Conservation (phyloP, 192 early-diverging fungal species). For the Coemansia nantahalensis region DNA sequence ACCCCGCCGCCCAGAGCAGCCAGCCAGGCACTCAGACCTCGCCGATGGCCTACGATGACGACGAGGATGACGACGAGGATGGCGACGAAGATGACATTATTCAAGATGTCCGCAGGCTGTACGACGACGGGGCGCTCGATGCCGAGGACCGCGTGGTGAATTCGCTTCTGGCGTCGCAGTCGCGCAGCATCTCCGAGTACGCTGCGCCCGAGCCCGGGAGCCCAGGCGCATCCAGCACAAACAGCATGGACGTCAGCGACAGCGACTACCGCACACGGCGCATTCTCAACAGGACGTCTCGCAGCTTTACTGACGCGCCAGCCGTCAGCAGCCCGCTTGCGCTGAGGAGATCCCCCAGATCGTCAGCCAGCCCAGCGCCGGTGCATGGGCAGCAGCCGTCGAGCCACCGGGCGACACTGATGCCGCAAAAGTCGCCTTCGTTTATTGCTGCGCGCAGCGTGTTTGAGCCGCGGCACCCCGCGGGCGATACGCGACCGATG, state of each 20-base stretch:
- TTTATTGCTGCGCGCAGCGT: constrained; percentile 12
- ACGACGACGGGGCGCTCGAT: constrained; percentile 17
- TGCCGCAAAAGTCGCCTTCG: constrained; percentile 5
- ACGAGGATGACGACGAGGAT: neutral
- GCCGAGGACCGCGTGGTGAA: constrained; percentile 31
- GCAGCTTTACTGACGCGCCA: constrained; percentile 2
- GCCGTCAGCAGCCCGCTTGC: constrained; percentile 3
- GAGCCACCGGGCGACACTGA: neutral
- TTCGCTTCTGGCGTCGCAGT: constrained; percentile 29
- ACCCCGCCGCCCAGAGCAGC: too few species aligned
- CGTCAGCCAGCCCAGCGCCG: neutral
- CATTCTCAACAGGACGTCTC: constrained; percentile 14
- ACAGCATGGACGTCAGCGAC: constrained; percentile 42
- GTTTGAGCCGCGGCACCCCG: neutral
- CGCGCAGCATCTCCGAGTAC: constrained; percentile 34
- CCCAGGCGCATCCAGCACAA: constrained; percentile 28
- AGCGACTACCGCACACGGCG: constrained; percentile 38
- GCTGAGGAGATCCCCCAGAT: neutral
- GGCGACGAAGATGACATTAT: neutral
- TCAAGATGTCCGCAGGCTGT: constrained; percentile 5
- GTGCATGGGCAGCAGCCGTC: neutral
- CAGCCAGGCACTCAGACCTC: neutral
- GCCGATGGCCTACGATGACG: too few species aligned
- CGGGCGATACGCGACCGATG: neutral
- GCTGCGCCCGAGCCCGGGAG: constrained; percentile 8